Conservation (phyloP, 208 protist genomes). For the Borovskyia barvae region DNA sequence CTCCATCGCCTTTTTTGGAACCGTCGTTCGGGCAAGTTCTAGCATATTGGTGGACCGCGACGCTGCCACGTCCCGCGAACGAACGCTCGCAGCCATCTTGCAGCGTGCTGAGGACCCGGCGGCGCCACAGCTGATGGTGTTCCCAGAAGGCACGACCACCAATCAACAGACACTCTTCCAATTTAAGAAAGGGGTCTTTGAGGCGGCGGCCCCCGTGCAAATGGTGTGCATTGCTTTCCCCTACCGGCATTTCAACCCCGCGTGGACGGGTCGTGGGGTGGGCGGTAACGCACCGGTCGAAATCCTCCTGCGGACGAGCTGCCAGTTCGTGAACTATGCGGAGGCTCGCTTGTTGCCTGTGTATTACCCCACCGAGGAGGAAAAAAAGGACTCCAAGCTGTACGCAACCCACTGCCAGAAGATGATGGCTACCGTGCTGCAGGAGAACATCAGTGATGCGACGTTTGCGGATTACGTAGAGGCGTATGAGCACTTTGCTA, state of each 20-base stretch:
- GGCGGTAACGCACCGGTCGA: conserved; percentile 71
- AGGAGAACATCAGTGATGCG: conserved; percentile 56
- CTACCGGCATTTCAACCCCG: conserved; percentile 87
- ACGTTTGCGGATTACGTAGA: conserved; percentile 62
- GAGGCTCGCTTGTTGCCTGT: conserved; percentile 82
- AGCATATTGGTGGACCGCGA: conserved; percentile 81
- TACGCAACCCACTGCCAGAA: conserved; percentile 85
- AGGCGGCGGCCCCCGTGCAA: conserved; percentile 80
- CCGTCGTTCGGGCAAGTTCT: conserved; percentile 37
- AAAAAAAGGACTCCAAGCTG: conserved; percentile 58
- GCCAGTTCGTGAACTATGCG: conserved; percentile 83
- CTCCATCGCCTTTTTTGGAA: conserved; percentile 56
- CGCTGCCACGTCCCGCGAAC: conserved; percentile 45
- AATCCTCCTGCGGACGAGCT: conserved; percentile 65
- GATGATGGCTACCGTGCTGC: conserved; percentile 80
- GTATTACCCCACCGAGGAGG: conserved; percentile 84
- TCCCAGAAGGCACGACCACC: conserved; percentile 85
- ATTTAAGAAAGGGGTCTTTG: conserved; percentile 88
- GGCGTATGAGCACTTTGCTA: conserved; percentile 19
- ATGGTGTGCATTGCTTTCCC: conserved; percentile 85
- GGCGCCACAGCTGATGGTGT: conserved; percentile 75
- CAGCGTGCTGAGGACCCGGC: conserved; percentile 51
- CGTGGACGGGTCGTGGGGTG: conserved; percentile 70
- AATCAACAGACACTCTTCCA: conserved; percentile 78
- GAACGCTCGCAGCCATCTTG: conserved; percentile 52